Evolutionary conservation across 192 early-diverging fungal genomes (phyloP).

Genomic region (Ambispora gerdemannii): DNA sequence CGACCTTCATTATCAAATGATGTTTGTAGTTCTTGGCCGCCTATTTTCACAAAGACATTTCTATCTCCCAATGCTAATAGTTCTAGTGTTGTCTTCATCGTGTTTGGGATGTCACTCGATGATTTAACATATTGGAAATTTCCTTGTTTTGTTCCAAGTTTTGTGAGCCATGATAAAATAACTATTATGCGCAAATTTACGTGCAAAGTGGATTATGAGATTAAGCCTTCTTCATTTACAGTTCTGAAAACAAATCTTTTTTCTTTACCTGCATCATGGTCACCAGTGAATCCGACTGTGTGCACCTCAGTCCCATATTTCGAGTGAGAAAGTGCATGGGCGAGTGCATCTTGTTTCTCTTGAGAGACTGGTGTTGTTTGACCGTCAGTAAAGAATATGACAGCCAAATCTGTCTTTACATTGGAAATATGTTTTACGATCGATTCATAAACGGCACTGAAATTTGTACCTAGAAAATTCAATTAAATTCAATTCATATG

Average conservation of each 20-base stretch:
- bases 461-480: slow-evolving; percentile 37
- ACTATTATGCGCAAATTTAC: background rate
- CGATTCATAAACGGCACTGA: slow-evolving; percentile 33
- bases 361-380: background rate
- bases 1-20: slow-evolving; percentile 4
- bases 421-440: slow-evolving; percentile 17
- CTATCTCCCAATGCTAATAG: slow-evolving; percentile 29
- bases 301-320: slow-evolving; percentile 31
- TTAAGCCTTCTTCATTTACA: no score
- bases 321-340: background rate
- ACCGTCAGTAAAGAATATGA: slow-evolving; percentile 47
- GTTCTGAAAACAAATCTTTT: no score
- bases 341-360: background rate
- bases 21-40: background rate
- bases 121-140: slow-evolving; percentile 44
- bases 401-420: slow-evolving; percentile 29
- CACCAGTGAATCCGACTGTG: slow-evolving; percentile 38
- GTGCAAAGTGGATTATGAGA: background rate
- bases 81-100: slow-evolving; percentile 36
- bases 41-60: slow-evolving; percentile 10
- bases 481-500: no score
- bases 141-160: slow-evolving; percentile 36
- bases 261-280: slow-evolving; percentile 37
- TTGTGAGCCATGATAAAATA: slow-evolving; percentile 43
- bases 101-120: slow-evolving; percentile 29